Base-by-base conservation (phyloP, 202 grass and related monocot species). In the Hordeum pubiflorum region DNA sequence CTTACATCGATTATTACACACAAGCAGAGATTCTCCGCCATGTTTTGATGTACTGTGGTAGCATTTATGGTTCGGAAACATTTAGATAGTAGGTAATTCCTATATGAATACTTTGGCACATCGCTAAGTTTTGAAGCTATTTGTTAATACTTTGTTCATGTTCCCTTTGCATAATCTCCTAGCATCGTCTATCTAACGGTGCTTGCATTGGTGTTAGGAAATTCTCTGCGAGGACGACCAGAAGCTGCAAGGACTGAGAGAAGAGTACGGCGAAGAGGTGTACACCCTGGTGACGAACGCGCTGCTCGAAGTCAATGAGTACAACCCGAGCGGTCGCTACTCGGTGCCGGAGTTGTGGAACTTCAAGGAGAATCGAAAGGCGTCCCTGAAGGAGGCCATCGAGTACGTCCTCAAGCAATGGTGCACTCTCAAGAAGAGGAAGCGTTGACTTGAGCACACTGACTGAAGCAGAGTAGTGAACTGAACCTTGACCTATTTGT, bases 381-480 rank as follows among this genome's bases (percentile, higher is more conserved):
- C 92, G 11, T 73, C 84, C 12, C 69, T 94, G 21, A 91, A 91
- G 58, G 92, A 94, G 78, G 92, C 61, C 2, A 43, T 94, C 5
- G 77, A 87, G 61, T 86, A 77, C 3, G 78, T 94, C 6, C 72
- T 94, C 3, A 48, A 9, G 23, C 63, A 69, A 50, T 84, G 36
- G 82, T 5, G 21, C 18, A 26, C 54, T 24, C 3, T 44, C 41
- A 44, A 61, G 37, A 84, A 84, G 74, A 60, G 64, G 21, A 84
- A 78, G 52, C 82, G 82, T n/a, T 77, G 63, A 82, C 4, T 40
- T 40, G 38, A 2, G 9, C 38, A 10, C 9, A 10, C 38, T 3
- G 38, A 10, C 9, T 40, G 37, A 40, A 40, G 38, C 9, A 40
- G 41, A 44, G 41, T 13, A 44, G 41, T 13, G 41, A 44, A 44